These are phyloP conservation scores for Trypanosoma scelopori DNA, from an alignment of 208 protist genomes.

Conservation along the genomic window DNA sequence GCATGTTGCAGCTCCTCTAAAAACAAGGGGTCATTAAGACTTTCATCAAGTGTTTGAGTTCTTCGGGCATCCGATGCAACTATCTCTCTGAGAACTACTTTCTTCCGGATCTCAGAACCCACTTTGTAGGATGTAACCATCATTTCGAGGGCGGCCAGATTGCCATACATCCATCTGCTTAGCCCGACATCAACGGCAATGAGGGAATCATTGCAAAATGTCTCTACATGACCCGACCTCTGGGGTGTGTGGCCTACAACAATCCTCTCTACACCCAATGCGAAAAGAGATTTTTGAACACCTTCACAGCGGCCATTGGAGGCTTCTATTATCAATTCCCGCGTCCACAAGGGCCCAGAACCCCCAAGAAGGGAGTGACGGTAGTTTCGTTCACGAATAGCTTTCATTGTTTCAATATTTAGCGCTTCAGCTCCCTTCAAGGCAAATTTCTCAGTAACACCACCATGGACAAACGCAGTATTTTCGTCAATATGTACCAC, in stretches of 20 bases:
- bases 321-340: constrained; percentile 64
- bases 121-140: constrained; percentile 31
- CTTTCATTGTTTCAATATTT: constrained; percentile 44
- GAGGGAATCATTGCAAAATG: constrained; percentile 58
- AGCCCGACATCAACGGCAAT: constrained; percentile 75
- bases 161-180: constrained; percentile 74
- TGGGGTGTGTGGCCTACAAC: constrained; percentile 82
- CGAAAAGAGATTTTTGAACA: constrained; percentile 33
- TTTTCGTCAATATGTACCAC: constrained; percentile 42
- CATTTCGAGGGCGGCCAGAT: constrained; percentile 60
- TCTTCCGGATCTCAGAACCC: constrained; percentile 12
- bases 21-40: constrained; percentile 26
- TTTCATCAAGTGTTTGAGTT: constrained; percentile 23
- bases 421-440: constrained; percentile 38
- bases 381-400: constrained; percentile 37
- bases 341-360: constrained; percentile 70
- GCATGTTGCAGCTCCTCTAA: constrained; percentile 28
- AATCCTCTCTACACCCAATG: constrained; percentile 44
- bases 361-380: constrained; percentile 37
- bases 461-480: constrained; percentile 74
- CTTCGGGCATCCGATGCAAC: constrained; percentile 6
- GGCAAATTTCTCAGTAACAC: constrained; percentile 37
- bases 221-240: constrained; percentile 46
- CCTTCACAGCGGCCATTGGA: constrained; percentile 46
- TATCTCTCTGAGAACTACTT: constrained; percentile 36